Evolutionary conservation across 108 stramenopile species (phyloP).

Genomic region (Parietichytrium sp.): DNA sequence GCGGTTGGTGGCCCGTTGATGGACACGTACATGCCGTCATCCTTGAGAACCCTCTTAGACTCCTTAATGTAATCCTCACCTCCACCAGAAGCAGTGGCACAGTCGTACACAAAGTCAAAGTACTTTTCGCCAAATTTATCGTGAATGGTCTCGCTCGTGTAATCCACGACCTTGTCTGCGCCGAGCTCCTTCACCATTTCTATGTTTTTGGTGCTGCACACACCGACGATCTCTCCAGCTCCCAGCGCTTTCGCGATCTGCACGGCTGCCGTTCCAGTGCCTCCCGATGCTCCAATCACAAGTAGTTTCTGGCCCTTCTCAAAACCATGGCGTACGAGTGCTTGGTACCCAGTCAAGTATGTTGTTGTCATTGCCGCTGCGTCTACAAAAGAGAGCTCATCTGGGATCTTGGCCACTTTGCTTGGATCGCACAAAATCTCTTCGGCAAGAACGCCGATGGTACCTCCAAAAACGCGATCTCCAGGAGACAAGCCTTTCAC

Average conservation of each 20-base stretch:
- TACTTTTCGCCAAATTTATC: neutral
- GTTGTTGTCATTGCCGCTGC: neutral
- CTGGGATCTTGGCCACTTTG: neutral
- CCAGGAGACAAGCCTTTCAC: neutral
- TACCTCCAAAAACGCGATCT: conserved; percentile 8
- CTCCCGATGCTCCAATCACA: neutral
- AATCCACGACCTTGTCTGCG: conserved; percentile 4
- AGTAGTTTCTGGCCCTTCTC: neutral
- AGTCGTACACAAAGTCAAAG: conserved; percentile 29
- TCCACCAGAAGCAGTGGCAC: neutral
- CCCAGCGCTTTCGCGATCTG: neutral
- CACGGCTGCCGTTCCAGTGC: conserved; percentile 33
- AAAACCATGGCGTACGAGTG: neutral
- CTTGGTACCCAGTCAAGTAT: neutral
- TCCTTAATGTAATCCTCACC: neutral
- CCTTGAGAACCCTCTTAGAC: neutral
- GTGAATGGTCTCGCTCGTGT: neutral
- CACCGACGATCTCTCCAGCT: conserved; percentile 3
- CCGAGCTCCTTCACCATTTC: conserved; percentile 30
- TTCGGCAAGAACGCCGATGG: neutral
- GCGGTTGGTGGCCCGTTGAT: neutral
- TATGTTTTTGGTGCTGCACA: conserved; percentile 8
- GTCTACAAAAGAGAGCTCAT: neutral
- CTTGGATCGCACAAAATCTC: neutral
- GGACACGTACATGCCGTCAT: conserved; percentile 8